Conservation (phyloP, 306 rosid genomes). For the Begonia loranthoides region DNA sequence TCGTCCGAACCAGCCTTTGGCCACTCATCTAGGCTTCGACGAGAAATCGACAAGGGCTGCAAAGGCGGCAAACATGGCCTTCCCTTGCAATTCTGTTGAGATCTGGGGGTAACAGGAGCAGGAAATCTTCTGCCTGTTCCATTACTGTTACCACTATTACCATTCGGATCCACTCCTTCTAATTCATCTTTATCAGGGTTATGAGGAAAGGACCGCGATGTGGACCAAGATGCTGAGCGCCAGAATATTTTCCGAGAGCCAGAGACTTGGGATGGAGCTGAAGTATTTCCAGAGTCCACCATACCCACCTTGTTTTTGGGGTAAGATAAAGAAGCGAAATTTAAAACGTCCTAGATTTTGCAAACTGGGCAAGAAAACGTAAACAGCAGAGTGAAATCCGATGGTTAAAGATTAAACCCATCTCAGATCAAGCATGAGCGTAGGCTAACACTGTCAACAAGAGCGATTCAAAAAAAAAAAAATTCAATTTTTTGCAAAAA, state of each 20-base stretch:
- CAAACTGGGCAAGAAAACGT: conserved; percentile 7
- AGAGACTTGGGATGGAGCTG: conserved; percentile 37
- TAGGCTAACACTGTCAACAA: conserved; percentile 10
- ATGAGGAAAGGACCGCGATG: conserved; percentile 47
- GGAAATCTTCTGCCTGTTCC: conserved; percentile 50
- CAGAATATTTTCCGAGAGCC: conserved; percentile 60
- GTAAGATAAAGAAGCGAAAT: conserved; percentile 4
- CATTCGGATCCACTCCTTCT: conserved; percentile 43
- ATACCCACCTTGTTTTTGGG: conserved; percentile 33
- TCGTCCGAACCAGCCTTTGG: conserved; percentile 92
- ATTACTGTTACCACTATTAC: conserved; percentile 11
- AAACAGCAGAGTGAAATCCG: conserved; percentile 15
- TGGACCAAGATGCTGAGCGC: conserved; percentile 93
- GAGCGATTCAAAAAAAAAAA: background rate
- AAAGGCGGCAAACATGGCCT: conserved; percentile 81
- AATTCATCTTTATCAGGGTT: conserved; percentile 29
- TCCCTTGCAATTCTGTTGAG: conserved; percentile 83
- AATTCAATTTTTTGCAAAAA: background rate
- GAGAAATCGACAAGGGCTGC: conserved; percentile 89
- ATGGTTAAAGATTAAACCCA: conserved; percentile 17
- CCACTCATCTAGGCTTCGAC: conserved; percentile 96
- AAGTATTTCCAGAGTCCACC: conserved; percentile 49
- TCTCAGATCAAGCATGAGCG: conserved; percentile 19
- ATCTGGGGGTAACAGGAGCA: conserved; percentile 78
- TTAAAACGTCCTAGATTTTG: conserved; percentile 12